phyloP scores from a whole-genome alignment of 306 rosid genomes.

The Cotoneaster glaucophyllus region DNA sequence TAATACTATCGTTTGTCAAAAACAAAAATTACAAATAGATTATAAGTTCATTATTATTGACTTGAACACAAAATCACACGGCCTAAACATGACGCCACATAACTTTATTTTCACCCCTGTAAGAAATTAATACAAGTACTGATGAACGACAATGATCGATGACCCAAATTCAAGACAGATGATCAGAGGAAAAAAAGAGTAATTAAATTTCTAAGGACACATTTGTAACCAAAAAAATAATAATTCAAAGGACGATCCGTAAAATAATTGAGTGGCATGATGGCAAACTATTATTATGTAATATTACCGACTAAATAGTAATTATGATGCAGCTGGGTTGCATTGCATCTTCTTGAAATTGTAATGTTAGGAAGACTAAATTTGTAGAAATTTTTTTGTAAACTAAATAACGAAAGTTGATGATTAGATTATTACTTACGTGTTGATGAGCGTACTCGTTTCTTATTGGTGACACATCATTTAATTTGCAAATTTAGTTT shows the following conservation, averaged over 20 bases:
- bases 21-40: no score
- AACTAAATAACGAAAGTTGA: no score
- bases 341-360: not conserved
- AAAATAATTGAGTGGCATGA: not conserved
- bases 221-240: not conserved
- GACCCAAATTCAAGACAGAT: not conserved
- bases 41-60: no score
- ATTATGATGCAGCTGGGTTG: not conserved
- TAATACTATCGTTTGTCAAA: no score
- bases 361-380: no score
- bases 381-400: no score
- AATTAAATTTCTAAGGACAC: conserved; percentile 2
- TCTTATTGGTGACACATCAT: no score
- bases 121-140: not conserved
- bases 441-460: no score
- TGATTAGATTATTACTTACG: no score
- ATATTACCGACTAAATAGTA: not conserved
- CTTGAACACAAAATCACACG: no score
- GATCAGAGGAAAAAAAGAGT: not conserved
- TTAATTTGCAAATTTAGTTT: no score
- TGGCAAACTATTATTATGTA: not conserved
- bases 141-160: not conserved
- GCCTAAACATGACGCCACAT: no score
- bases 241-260: not conserved
- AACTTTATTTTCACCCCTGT: not conserved